Evolutionary conservation across 2,329 filamentous ascomycete genomes (phyloP).

Genomic region (Lasiodiplodia hormozganensis): DNA sequence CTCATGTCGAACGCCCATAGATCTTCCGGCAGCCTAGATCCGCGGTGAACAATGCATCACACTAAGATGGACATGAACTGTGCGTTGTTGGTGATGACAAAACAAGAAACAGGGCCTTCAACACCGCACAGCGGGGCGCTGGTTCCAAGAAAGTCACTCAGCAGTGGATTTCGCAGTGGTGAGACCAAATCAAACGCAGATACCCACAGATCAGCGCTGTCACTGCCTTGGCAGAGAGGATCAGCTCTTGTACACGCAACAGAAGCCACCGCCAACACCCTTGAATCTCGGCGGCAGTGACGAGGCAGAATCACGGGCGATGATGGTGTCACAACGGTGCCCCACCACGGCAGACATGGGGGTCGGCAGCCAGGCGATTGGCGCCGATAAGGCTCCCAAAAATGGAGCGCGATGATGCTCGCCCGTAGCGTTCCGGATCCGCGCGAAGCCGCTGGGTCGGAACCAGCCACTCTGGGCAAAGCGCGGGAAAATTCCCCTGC

Average conservation of each 20-base stretch:
- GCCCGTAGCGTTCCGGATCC: slow-evolving; percentile 23
- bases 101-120: not conserved
- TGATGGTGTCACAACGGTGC: not conserved
- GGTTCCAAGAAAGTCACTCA: not conserved
- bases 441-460: slow-evolving; percentile 15
- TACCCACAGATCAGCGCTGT: slow-evolving; percentile 19
- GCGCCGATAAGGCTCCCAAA: slow-evolving; percentile 19
- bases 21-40: not conserved
- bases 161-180: not conserved
- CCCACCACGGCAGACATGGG: slow-evolving; percentile 4
- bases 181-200: slow-evolving; percentile 14
- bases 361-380: slow-evolving; percentile 12
- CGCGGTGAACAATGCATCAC: not conserved
- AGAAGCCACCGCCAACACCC: not conserved
- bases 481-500: slow-evolving; percentile 10
- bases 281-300: slow-evolving; percentile 7
- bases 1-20: not conserved
- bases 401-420: slow-evolving; percentile 10
- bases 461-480: slow-evolving; percentile 19
- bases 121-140: not conserved
- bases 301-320: not conserved
- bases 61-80: not conserved
- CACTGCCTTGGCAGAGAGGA: slow-evolving; percentile 12
- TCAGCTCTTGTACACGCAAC: slow-evolving; percentile 21
- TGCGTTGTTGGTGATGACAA: not conserved